phyloP scores from a whole-genome alignment of 2,329 filamentous ascomycete genomes.

The Trichoderma afroharzianum region DNA sequence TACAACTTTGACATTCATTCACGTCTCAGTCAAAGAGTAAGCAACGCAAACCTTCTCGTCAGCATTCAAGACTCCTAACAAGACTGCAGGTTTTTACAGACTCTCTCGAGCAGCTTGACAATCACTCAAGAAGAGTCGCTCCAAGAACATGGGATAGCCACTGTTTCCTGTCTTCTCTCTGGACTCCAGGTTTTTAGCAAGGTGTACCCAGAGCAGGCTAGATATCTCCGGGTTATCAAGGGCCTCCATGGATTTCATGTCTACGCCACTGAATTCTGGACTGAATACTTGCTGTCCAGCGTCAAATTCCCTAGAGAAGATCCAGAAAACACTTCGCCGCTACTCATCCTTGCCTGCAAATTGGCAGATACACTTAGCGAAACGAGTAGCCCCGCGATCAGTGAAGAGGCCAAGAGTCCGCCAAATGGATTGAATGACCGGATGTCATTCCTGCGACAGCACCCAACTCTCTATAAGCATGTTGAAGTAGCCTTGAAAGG shows the following conservation, averaged over 20 bases:
- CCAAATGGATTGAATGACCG: background rate
- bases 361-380: background rate
- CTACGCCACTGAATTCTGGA: background rate
- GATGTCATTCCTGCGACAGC: background rate
- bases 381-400: no score
- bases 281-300: background rate
- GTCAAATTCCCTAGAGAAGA: background rate
- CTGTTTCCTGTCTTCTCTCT: background rate
- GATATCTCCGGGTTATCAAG: background rate
- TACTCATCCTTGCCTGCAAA: background rate
- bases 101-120: background rate
- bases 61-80: background rate
- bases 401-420: background rate
- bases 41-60: background rate
- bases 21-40: background rate
- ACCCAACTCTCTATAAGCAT: background rate
- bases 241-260: background rate
- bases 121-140: background rate
- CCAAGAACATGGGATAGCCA: background rate
- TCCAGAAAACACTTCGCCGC: background rate
- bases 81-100: background rate
- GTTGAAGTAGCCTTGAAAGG: background rate
- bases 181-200: background rate
- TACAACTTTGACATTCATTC: background rate
- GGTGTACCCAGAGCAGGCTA: background rate